Evolutionary conservation across 805 yeast genomes (phyloP), one percentile per base, ranked within the genome.

Genomic region (Barnettozyma sp.): DNA sequence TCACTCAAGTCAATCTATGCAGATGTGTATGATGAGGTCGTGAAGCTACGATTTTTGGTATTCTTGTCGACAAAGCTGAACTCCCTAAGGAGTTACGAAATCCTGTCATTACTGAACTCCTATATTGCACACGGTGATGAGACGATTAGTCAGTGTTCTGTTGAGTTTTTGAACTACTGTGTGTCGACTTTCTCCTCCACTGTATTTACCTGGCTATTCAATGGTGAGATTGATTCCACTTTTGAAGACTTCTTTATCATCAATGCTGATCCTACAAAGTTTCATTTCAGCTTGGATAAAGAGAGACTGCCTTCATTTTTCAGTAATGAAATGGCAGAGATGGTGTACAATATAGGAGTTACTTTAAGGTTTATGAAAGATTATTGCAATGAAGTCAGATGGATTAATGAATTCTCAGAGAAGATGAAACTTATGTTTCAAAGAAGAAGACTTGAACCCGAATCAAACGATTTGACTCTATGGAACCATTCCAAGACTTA

Each of bases 281-380:
- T 51, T 35, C 11, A 7, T 11, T 37, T 29, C 15, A n/a, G 7
- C 12, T 33, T 10, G n/a, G 34, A 55, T 17, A 48, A 53, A 1
- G 55, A 53, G 0, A 63, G 59, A 27, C 60, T 68, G 4, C 83
- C 84, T 0, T 35, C 42, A 7, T 73, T 74, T 43, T 52, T 76
- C 22, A 44, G 67, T 3, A 44, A 44, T 6, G 53, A 56, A 11
- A 48, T 66, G 3, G 68, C 76, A 4, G 48, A 57, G 17, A 63
- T 68, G 39, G 67, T 78, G 6, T 75, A 63, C 45, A 76, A 79
- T 34, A 75, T 82, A 14, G 98, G 98, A 0, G 77, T 80, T 42
- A 71, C 83, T 6, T 60, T 79, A 6, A 66, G 73, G 8, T 88
- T 79, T 51, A 59, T 88, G 30, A 71, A 75, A 24, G 63, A 63